Base-by-base conservation (phyloP, 768 basidiomycete species). In the Ramaria rubella region DNA sequence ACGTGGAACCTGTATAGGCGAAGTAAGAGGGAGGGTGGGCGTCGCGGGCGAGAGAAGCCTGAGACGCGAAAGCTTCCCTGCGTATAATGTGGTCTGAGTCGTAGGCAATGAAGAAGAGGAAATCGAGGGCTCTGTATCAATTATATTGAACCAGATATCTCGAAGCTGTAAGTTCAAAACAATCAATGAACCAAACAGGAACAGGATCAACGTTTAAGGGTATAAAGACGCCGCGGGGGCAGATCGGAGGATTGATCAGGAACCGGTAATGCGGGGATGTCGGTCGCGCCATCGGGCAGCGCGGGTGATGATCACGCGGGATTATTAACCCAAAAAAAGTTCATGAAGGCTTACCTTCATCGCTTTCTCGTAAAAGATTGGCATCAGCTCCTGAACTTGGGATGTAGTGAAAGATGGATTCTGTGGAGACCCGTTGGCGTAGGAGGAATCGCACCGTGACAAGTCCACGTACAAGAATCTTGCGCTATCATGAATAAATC, bases 341-440 rank as follows among this genome's bases (percentile, higher is more conserved):
- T 19, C 8, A n/a, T 8, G 45, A 58, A 36, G 30, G 65, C 72
- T 45, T 52, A 82, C 80, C 65, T 81, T 70, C 19, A 63, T 66
- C 1, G 85, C 81, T 60, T 82, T 84, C 19, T 76, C 69, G 68
- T 76, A 78, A 62, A 86, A 86, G 12, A 86, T 74, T 4, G 81
- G 83, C 0, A 72, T 70, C 15, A 81, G 65, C 1, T 74, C 75
- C 59, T 75, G 75, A 61, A 84, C 73, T 54, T 79, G 74, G 1
- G 72, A 58, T 11, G 76, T 65, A 0, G 78, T 72, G 64, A 85
- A 85, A 2, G 79, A 80, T 7, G 81, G 78, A 15, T 68, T 71
- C 77, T 81, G 59, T 26, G 26, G 34, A 4, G 30, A 36, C 14
- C 2, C 27, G 51, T 33, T n/a, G 23, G 12, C 40, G 23, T 38